Evolutionary conservation across 805 yeast species (phyloP).

Genomic region (Ogataea wickerhamii): DNA sequence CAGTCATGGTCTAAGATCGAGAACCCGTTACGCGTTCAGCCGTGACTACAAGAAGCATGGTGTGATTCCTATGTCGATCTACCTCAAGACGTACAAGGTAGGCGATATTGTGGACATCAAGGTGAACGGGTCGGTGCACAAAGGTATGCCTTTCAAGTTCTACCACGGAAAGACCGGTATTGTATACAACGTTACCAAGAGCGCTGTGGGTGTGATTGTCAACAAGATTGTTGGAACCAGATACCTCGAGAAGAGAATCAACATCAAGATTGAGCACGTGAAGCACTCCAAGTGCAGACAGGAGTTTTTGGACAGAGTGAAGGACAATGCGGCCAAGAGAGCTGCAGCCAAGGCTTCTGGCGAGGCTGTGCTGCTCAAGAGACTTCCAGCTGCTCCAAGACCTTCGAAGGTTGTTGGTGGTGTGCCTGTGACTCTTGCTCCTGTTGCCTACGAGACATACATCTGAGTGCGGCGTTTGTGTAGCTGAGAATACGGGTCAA

Average conservation of each 20-base stretch:
- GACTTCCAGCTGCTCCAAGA: conserved; percentile 99
- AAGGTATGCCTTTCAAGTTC: conserved; percentile 99
- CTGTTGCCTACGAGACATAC: conserved; percentile 99
- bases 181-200: conserved; percentile 97
- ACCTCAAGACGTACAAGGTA: conserved; percentile 96
- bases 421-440: conserved; percentile 95
- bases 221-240: conserved; percentile 99
- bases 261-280: conserved; percentile 97
- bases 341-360: conserved; percentile 94
- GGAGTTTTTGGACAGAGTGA: conserved; percentile 98
- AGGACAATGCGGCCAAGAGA: conserved; percentile 91
- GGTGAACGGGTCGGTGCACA: conserved; percentile 98
- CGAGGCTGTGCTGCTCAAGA: conserved; percentile 85
- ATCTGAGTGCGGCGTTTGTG: no score
- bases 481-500: no score
- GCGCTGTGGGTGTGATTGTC: conserved; percentile 96
- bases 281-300: conserved; percentile 99
- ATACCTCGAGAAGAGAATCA: conserved; percentile 97
- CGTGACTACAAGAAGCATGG: conserved; percentile 99
- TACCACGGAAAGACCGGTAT: conserved; percentile 99
- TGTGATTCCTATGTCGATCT: conserved; percentile 87
- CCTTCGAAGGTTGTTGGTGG: conserved; percentile 81
- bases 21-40: conserved; percentile 99
- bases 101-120: conserved; percentile 99
- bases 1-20: conserved; percentile 99